Evolutionary conservation across 2,329 filamentous ascomycete species (phyloP).

Genomic region (Cladosporium sp.): DNA sequence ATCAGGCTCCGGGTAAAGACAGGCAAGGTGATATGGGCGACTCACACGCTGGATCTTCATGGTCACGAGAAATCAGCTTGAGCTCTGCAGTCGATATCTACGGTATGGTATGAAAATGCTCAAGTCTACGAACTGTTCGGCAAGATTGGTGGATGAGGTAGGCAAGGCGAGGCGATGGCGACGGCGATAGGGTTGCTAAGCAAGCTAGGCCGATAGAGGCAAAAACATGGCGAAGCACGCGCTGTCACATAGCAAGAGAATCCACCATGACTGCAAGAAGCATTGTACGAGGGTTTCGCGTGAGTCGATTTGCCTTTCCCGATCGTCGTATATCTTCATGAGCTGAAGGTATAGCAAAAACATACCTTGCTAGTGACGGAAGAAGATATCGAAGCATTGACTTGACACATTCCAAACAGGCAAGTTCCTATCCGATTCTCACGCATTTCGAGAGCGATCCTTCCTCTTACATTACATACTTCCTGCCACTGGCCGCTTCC

Average conservation of each 20-base stretch:
- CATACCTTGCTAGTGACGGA: neutral
- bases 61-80: neutral
- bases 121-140: neutral
- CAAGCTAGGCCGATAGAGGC: neutral
- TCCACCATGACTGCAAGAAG: neutral
- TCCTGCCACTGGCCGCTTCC: neutral
- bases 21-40: neutral
- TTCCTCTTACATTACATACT: neutral
- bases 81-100: neutral
- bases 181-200: constrained; percentile 8
- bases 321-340: neutral
- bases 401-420: neutral
- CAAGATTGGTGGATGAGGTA: neutral
- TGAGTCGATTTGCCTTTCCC: neutral
- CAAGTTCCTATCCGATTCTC: neutral
- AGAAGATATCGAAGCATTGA: neutral
- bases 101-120: neutral
- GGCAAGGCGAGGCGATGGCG: neutral
- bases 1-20: neutral
- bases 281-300: neutral
- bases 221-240: neutral
- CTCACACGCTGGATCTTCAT: constrained; percentile 37
- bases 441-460: neutral
- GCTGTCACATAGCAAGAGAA: neutral
- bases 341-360: neutral